These are phyloP conservation scores for Suhomyces ambrosiae DNA, from an alignment of 1,139 yeast genomes.

Conservation along the genomic window DNA sequence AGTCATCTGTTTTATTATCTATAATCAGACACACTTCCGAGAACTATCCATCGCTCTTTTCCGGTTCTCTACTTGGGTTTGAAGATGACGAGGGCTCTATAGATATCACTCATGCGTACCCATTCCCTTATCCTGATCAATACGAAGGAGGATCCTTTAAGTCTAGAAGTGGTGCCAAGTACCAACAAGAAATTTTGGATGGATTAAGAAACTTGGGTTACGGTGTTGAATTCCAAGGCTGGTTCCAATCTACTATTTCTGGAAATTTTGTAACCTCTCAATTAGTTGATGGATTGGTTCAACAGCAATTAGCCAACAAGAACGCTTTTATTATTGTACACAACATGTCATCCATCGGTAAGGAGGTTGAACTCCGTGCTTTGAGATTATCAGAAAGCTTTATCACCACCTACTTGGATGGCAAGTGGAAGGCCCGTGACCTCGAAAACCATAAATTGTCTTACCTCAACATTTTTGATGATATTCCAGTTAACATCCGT, in stretches of 20 bases:
- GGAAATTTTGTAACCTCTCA: conserved; percentile 71
- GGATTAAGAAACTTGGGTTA: conserved; percentile 64
- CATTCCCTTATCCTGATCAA: conserved; percentile 58
- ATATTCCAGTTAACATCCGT: conserved; percentile 65
- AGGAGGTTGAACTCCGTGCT: conserved; percentile 67
- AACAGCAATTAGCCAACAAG: conserved; percentile 64
- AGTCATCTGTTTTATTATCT: conserved; percentile 66
- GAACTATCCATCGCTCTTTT: conserved; percentile 62
- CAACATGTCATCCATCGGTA: conserved; percentile 70
- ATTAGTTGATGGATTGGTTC: conserved; percentile 66
- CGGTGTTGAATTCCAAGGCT: conserved; percentile 78
- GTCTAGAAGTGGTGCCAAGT: conserved; percentile 64
- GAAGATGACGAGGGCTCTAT: conserved; percentile 58
- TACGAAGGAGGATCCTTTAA: conserved; percentile 56
- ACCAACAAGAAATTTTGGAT: conserved; percentile 69
- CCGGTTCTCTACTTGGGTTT: conserved; percentile 80
- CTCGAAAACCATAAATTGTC: conserved; percentile 63
- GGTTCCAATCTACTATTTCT: conserved; percentile 73
- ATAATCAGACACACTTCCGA: conserved; percentile 75
- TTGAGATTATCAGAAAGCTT: conserved; percentile 68
- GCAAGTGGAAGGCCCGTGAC: conserved; percentile 67
- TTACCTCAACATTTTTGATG: conserved; percentile 72
- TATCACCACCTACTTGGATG: conserved; percentile 56
- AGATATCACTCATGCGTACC: conserved; percentile 66
- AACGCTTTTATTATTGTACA: conserved; percentile 71